Evolutionary conservation across 2,329 filamentous ascomycete species (phyloP), one percentile per base, ranked within the genome.

Genomic region (Fusarium tupiense): DNA sequence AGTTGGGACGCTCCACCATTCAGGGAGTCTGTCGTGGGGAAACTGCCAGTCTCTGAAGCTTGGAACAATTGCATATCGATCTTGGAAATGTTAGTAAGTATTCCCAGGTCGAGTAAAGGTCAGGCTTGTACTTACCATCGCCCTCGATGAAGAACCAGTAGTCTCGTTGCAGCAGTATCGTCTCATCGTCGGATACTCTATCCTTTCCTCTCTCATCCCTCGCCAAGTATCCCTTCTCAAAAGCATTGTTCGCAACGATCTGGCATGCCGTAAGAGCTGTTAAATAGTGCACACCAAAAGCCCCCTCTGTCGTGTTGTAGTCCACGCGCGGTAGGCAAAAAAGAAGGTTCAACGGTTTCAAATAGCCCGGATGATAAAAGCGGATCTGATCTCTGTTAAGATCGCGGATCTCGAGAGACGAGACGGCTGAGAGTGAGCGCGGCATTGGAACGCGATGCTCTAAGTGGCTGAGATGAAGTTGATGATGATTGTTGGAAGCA

Each of bases 1-100:
- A 3, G 58, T 29, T 2, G 72, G 72, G 8, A 57, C 40, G 2
- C 33, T 37, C 74, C 74, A 76, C 71, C 68, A 76, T 9, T 62
- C 65, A 0, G 74, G 74, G 0, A 76, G 22, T 31, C 41, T 65
- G 17, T 74, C 73, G 3, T 76, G 74, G 6, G 73, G 74, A 11
- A 76, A 76, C 20, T 76, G 61, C 74, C 74, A 76, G 19, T 76
- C 74, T 31, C 50, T 67, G 17, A 76, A 76, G 35, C 62, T 67
- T 0, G 73, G 74, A 2, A 75, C 73, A 19, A 75, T 46, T 5
- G 73, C 43, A 29, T 75, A 75, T 44, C 72, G 72, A n/a, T 66
- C 72, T 74, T 11, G 4, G 2, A 7, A 1, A 3, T 19, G n/a
- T 74, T 14, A 74, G 67, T 26, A 8, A 38, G 5, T 3, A 4